Conservation (phyloP, 441 rosid genomes). For the Eutrema salsugineum region DNA sequence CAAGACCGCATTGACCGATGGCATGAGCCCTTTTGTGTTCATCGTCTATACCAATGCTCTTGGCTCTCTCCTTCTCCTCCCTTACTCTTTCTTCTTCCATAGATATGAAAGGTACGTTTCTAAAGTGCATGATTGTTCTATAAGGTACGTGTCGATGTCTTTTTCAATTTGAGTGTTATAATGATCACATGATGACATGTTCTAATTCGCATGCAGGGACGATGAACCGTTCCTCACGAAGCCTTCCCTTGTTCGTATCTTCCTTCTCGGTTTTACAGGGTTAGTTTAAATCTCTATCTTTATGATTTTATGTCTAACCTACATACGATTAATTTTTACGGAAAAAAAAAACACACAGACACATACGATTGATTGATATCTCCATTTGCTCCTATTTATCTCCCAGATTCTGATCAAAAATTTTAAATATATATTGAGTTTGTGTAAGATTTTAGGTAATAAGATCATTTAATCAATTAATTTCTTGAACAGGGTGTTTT, state of each 20-base stretch:
- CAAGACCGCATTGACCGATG: slow-evolving; percentile 51
- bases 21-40: slow-evolving; percentile 82
- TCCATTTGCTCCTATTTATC: background rate
- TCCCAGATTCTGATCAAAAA: background rate
- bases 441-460: background rate
- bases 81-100: slow-evolving; percentile 59
- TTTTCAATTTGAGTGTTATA: background rate
- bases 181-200: background rate
- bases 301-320: background rate
- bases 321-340: background rate
- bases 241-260: slow-evolving; percentile 49
- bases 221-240: slow-evolving; percentile 41
- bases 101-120: slow-evolving; percentile 43
- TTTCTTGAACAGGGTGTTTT: slow-evolving; percentile 41
- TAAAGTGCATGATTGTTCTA: background rate
- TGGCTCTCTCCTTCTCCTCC: slow-evolving; percentile 56
- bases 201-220: slow-evolving; percentile 29
- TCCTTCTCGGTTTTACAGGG: slow-evolving; percentile 81
- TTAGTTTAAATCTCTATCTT: slow-evolving; percentile 17
- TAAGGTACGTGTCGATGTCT: background rate
- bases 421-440: background rate
- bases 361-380: background rate
- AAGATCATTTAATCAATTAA: background rate
- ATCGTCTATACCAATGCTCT: slow-evolving; percentile 63
- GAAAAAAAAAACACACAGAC: too few species aligned